Percentiles rank a stretch among this genome's conserved stretches.
Evolutionary conservation across 1,284 basidiomycete genomes (phyloP).

Genomic region (Boletus mariae): DNA sequence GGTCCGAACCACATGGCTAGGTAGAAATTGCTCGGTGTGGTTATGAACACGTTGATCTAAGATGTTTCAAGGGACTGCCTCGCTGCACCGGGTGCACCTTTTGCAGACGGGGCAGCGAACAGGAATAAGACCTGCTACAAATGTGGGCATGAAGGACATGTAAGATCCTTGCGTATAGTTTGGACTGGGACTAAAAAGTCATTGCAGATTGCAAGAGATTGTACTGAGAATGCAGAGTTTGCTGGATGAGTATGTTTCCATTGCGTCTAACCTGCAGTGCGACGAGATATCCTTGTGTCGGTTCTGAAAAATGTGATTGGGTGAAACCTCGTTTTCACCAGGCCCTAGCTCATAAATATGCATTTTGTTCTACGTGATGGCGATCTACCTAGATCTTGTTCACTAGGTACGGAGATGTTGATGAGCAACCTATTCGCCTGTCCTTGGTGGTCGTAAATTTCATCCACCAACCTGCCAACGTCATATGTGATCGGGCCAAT

Average conservation of each 20-base stretch:
- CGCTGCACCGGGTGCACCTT: conserved; percentile 58
- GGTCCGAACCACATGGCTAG: conserved; percentile 80
- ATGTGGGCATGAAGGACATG: conserved; percentile 82
- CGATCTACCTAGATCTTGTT: neutral
- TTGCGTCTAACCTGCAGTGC: conserved; percentile 5
- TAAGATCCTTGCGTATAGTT: conserved; percentile 34
- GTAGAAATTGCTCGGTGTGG: conserved; percentile 34
- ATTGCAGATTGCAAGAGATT: conserved; percentile 71
- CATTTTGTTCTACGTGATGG: neutral
- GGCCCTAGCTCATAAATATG: conserved; percentile 1
- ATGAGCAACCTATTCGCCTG: conserved; percentile 6
- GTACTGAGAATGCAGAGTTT: conserved; percentile 60
- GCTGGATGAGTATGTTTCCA: conserved; percentile 28
- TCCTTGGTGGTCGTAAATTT: neutral
- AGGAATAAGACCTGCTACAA: conserved; percentile 82
- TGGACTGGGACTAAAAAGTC: conserved; percentile 13
- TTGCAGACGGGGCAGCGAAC: conserved; percentile 47
- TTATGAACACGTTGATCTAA: conserved; percentile 5
- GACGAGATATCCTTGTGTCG: conserved; percentile 10
- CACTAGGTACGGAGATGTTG: conserved; percentile 16
- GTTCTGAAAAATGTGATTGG: conserved; percentile 9
- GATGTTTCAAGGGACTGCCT: conserved; percentile 64
- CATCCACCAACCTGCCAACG: neutral
- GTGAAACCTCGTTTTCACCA: conserved; percentile 10
- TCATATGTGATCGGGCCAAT: too few species aligned